Conservation (phyloP, 2,329 filamentous ascomycete species). For the Davidsoniella eucalypti region DNA sequence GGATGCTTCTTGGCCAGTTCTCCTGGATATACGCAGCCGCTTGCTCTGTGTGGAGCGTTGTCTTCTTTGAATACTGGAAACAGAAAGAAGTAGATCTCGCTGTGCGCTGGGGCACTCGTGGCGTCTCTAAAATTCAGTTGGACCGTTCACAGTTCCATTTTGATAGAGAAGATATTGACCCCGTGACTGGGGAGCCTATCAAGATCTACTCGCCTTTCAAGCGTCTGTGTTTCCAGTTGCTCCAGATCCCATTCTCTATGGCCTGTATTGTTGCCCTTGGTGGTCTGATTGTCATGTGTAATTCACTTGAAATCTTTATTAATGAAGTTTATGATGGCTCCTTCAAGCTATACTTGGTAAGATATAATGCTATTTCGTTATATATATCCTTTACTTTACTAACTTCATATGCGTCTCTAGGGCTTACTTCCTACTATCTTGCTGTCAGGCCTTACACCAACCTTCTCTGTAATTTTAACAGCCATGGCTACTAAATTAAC, state of each 20-base stretch:
- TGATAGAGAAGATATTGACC: constrained; percentile 61
- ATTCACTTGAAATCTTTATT: constrained; percentile 89
- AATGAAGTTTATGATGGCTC: constrained; percentile 85
- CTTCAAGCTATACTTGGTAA: constrained; percentile 66
- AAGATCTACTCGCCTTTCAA: constrained; percentile 62
- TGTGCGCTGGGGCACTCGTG: constrained; percentile 75
- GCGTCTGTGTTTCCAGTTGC: constrained; percentile 57
- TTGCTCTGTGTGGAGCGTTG: constrained; percentile 70
- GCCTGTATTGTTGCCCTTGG: constrained; percentile 58
- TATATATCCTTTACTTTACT: not conserved
- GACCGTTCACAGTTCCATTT: constrained; percentile 63
- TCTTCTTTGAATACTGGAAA: constrained; percentile 95
- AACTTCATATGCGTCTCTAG: constrained; percentile 25
- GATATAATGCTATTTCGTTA: constrained; percentile 17
- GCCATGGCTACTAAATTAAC: constrained; percentile 61
- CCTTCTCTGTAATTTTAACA: constrained; percentile 60
- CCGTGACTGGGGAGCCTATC: constrained; percentile 63
- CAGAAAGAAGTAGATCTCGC: constrained; percentile 76
- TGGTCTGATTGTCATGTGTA: constrained; percentile 68
- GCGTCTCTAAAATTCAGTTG: constrained; percentile 66
- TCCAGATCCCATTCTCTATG: constrained; percentile 74
- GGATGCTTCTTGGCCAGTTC: constrained; percentile 71
- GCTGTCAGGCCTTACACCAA: constrained; percentile 65
- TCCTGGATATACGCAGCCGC: constrained; percentile 65
- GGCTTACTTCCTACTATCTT: constrained; percentile 79